These are phyloP conservation scores for Diaporthe sp. DNA, from an alignment of 2,329 filamentous ascomycete genomes.

Conservation along the genomic window DNA sequence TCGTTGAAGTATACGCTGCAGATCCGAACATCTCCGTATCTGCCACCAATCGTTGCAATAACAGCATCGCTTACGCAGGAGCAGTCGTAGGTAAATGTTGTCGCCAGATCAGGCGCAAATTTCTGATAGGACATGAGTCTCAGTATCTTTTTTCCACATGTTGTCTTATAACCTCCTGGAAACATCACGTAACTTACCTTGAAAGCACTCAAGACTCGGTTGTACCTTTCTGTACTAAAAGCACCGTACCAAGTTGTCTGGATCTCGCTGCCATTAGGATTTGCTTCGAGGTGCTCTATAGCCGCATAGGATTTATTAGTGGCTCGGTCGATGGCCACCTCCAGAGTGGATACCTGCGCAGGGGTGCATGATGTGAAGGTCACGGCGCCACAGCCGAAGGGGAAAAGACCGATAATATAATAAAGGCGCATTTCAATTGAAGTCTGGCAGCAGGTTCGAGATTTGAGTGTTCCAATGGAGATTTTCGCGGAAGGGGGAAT, in stretches of 20 bases:
- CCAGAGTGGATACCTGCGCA: slow-evolving; percentile 1
- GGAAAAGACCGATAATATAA: background rate
- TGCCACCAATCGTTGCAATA: background rate
- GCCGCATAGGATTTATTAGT: slow-evolving; percentile 11
- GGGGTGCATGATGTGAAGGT: slow-evolving; percentile 13
- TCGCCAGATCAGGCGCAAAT: slow-evolving; percentile 14
- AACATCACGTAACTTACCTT: background rate
- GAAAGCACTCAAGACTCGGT: background rate
- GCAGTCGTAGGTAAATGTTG: background rate
- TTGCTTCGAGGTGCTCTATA: slow-evolving; percentile 13
- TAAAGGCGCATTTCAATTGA: background rate
- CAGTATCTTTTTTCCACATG: background rate
- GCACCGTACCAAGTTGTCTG: background rate
- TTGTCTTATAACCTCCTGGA: background rate
- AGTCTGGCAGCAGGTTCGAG: background rate
- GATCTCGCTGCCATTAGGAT: slow-evolving; percentile 6
- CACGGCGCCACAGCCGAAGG: background rate
- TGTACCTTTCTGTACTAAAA: slow-evolving; percentile 1
- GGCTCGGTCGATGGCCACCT: slow-evolving; percentile 14
- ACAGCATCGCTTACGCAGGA: background rate
- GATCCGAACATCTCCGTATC: background rate
- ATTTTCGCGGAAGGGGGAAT: background rate
- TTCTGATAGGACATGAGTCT: background rate
- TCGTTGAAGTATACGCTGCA: slow-evolving; percentile 21
- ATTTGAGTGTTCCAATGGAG: background rate